phyloP scores from a whole-genome alignment of 139 green algal genomes.

The Chlorella sp. region DNA sequence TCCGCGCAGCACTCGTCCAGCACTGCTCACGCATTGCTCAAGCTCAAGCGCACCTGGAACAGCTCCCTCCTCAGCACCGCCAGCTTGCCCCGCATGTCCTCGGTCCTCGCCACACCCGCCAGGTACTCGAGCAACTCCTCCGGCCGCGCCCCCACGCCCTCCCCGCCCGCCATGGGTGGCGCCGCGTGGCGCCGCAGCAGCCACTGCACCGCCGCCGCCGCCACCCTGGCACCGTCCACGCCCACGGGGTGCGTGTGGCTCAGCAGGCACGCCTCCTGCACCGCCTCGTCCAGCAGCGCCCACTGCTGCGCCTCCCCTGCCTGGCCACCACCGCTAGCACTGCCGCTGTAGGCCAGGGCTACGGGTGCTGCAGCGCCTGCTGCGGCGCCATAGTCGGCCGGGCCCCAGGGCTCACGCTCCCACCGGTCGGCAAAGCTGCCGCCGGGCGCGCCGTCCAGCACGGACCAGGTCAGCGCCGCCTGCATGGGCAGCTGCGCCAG shows the following conservation, averaged over 20 bases:
- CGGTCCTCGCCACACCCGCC: not conserved
- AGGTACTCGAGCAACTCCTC: slow-evolving; percentile 7
- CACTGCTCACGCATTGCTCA: not conserved
- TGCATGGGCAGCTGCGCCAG: no score
- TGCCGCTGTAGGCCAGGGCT: slow-evolving; percentile 5
- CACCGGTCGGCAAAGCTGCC: no score
- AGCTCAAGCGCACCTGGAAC: slow-evolving; percentile 8
- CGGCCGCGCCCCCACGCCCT: not conserved
- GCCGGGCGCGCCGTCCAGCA: no score
- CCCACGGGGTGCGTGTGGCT: slow-evolving; percentile 14
- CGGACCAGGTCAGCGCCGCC: no score
- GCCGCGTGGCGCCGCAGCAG: not conserved
- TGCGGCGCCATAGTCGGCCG: slow-evolving; percentile 3
- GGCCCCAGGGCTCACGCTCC: slow-evolving; percentile 5
- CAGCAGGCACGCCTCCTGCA: slow-evolving; percentile 1
- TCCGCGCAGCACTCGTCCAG: not conserved
- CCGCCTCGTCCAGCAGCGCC: not conserved
- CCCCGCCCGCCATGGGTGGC: not conserved
- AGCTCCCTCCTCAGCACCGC: not conserved
- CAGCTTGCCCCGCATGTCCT: slow-evolving; percentile 16
- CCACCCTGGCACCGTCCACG: slow-evolving; percentile 6
- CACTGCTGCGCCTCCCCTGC: not conserved
- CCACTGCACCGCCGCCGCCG: slow-evolving; percentile 8
- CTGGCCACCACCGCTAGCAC: not conserved
- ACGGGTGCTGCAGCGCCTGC: not conserved